Conservation (phyloP, 371 early-diverging fungal genomes). For the Phascolomyces articulosus region DNA sequence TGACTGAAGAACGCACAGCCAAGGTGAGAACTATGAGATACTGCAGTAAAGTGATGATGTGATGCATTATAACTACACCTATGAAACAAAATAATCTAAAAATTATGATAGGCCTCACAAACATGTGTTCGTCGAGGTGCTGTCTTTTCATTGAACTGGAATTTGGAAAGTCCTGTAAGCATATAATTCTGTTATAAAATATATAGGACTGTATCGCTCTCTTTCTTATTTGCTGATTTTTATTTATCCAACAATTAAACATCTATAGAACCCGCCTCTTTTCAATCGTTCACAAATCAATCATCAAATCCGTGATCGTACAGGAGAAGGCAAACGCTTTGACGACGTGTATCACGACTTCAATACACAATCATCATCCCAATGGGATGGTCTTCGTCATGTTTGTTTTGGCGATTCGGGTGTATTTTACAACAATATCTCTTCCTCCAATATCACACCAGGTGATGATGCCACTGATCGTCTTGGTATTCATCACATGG, state of each 20-base stretch:
- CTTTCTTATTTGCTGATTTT: too few relatives aligned
- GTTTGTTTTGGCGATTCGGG: conserved; percentile 22
- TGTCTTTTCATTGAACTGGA: conserved; percentile 45
- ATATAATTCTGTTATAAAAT: too few relatives aligned
- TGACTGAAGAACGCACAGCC: conserved; percentile 35
- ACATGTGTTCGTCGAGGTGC: conserved; percentile 20
- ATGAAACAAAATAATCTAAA: too few relatives aligned
- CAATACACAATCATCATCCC: conserved; percentile 43
- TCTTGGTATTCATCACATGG: conserved; percentile 47
- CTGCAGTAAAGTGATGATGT: too few relatives aligned
- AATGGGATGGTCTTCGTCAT: conserved; percentile 53
- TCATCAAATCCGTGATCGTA: conserved; percentile 21
- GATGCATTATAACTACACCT: too few relatives aligned
- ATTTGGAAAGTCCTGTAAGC: conserved; percentile 27
- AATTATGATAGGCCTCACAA: conserved; percentile 21
- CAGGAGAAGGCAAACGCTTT: conserved; percentile 15
- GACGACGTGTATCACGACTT: conserved; percentile 43
- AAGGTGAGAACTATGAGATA: conserved; percentile 34
- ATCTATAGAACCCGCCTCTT: conserved; percentile 22
- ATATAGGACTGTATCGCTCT: too few relatives aligned
- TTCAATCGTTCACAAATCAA: conserved; percentile 29
- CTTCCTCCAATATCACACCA: conserved; percentile 15
- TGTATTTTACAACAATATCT: conserved; percentile 36
- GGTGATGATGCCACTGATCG: conserved; percentile 22
- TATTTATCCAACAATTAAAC: too few relatives aligned